Evolutionary conservation across 176 grass and related monocot genomes (phyloP).

Genomic region (Lolium multiflorum): DNA sequence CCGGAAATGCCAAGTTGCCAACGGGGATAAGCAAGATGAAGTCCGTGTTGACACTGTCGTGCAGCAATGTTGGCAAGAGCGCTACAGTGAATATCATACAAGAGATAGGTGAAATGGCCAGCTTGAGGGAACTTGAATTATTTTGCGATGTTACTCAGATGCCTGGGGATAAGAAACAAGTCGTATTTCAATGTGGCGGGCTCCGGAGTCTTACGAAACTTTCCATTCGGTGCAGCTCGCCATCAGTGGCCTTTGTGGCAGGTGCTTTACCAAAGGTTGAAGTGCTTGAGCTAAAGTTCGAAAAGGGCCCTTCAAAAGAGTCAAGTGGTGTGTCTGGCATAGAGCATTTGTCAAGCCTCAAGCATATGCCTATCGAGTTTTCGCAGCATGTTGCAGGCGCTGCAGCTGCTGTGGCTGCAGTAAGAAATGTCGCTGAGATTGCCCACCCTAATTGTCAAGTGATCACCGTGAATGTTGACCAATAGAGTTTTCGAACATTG

Average conservation of each 20-base stretch:
- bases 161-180: background rate
- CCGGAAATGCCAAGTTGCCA: slow-evolving; percentile 33
- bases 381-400: slow-evolving; percentile 4
- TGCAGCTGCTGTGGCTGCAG: background rate
- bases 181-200: slow-evolving; percentile 24
- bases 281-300: slow-evolving; percentile 39
- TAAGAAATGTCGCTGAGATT: background rate
- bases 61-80: background rate
- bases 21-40: slow-evolving; percentile 24
- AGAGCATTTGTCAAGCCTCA: slow-evolving; percentile 41
- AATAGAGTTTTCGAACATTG: background rate
- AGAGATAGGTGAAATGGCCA: slow-evolving; percentile 16
- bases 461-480: background rate
- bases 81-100: background rate
- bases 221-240: background rate
- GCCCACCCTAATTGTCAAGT: slow-evolving; percentile 19
- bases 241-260: slow-evolving; percentile 30
- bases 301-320: slow-evolving; percentile 30
- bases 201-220: slow-evolving; percentile 35
- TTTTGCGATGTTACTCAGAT: slow-evolving; percentile 33
- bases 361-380: slow-evolving; percentile 41
- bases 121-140: slow-evolving; percentile 39
- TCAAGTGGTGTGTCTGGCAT: slow-evolving; percentile 38
- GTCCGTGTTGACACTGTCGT: slow-evolving; percentile 21
- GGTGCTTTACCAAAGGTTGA: slow-evolving; percentile 18